Evolutionary conservation across 345 rosid species (phyloP).

Genomic region (Excoecaria cochinchinensis): DNA sequence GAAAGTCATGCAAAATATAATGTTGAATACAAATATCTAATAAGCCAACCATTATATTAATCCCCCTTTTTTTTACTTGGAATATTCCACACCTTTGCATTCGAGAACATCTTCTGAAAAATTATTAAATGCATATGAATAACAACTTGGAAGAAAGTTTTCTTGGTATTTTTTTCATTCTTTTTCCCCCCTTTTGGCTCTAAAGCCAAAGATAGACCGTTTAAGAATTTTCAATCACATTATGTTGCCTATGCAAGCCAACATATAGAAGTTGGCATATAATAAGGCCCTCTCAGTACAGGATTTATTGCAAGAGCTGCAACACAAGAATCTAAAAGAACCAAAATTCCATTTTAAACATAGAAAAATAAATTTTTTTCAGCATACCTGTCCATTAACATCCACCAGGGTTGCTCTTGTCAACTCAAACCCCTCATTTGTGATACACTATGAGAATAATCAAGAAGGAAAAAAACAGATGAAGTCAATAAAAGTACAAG

Average conservation of each 20-base stretch:
- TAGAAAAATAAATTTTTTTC: background rate
- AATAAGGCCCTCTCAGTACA: background rate
- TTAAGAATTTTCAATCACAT: background rate
- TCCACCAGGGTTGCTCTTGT: constrained; percentile 88
- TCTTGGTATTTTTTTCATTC: no score
- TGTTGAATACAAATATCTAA: background rate
- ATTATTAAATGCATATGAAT: background rate
- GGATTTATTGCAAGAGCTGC: background rate
- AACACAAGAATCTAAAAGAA: background rate
- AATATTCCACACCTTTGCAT: background rate
- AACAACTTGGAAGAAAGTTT: background rate
- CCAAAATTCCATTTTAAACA: background rate
- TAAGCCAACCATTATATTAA: background rate
- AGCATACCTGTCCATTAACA: constrained; percentile 70
- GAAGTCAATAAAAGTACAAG: background rate
- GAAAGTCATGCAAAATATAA: background rate
- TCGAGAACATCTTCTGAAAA: background rate
- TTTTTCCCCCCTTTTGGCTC: background rate
- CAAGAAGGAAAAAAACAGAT: background rate
- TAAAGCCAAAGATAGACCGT: background rate
- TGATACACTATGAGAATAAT: constrained; percentile 53
- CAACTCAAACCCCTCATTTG: constrained; percentile 82
- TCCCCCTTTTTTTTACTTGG: background rate
- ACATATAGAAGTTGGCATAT: background rate
- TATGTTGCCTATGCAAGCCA: background rate